Conservation (phyloP, 371 early-diverging fungal species). For the Mucor sp. region DNA sequence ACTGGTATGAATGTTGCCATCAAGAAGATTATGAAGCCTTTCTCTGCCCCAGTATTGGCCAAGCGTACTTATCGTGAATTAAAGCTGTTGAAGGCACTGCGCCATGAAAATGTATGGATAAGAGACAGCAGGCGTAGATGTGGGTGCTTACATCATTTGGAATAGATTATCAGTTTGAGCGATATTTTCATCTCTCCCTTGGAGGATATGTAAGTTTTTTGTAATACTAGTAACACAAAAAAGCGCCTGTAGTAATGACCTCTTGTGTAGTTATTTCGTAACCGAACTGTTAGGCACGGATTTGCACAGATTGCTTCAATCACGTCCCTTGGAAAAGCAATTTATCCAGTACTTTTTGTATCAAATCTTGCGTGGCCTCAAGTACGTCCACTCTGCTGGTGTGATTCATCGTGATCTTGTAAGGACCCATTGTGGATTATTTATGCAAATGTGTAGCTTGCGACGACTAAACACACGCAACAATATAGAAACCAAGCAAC, state of each 20-base stretch:
- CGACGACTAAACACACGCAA: no score
- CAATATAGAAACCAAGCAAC: constrained; percentile 89
- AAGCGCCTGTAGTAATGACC: background rate
- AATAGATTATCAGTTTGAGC: constrained; percentile 78
- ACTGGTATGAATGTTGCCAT: constrained; percentile 88
- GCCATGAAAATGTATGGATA: constrained; percentile 79
- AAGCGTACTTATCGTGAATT: constrained; percentile 95
- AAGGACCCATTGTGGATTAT: constrained; percentile 10
- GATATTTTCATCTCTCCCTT: constrained; percentile 92
- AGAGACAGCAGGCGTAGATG: background rate
- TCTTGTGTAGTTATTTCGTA: constrained; percentile 79
- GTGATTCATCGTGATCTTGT: constrained; percentile 95
- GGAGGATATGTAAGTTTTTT: constrained; percentile 79
- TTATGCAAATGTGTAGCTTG: no score
- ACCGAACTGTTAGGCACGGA: constrained; percentile 94
- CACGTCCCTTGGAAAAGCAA: constrained; percentile 88
- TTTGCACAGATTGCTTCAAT: constrained; percentile 86
- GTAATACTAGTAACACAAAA: background rate
- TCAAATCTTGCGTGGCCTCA: constrained; percentile 89
- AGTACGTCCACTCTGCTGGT: constrained; percentile 94
- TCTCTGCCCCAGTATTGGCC: constrained; percentile 87
- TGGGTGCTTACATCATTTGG: background rate
- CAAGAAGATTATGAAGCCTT: constrained; percentile 95
- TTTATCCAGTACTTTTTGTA: constrained; percentile 96
- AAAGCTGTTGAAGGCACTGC: constrained; percentile 85